Base-by-base conservation (phyloP, 2,329 filamentous ascomycete genomes). In the Macrophomina pseudophaseolina region DNA sequence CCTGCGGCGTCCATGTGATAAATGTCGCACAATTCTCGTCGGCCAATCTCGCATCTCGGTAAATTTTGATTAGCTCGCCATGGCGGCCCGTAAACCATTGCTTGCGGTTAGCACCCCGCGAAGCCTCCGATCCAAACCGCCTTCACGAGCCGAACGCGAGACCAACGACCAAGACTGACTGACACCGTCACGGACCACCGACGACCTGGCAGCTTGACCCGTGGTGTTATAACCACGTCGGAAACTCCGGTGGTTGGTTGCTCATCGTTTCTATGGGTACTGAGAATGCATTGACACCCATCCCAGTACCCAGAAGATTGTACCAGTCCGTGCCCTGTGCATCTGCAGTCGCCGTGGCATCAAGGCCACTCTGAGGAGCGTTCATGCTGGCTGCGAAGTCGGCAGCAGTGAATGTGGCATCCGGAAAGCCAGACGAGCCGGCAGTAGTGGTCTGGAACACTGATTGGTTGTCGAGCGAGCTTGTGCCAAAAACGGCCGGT, bases 211-310 rank as follows among this genome's bases (percentile, higher is more conserved):
- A 68, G 67, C 64, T 62, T 66, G 56, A 54, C 56, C 38, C n/a
- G 35, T 60, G 42, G 32, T 65, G 72, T 72, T 77, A 78, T 67
- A 74, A 69, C 76, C 76, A 78, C 16, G 56, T 23, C 23, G 68
- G 51, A 28, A 59, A 71, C 58, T 69, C 69, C 68, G 74, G 75
- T 32, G 69, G 64, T 35, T 70, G 72, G 69, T 67, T 74, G 23
- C 38, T 63, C 16, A 60, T 35, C 7, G 56, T 18, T 33, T 60
- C 65, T 14, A 62, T 44, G 16, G 65, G 65, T 8, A 66, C 42
- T 8, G 65, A 33, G 42, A 66, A 62, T 5, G n/a, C 56, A 42
- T 66, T 62, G 46, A 66, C 56, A 16, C 51, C 51, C 44, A 66
- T 60, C 5, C 65, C 65, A 33, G 42, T 60, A 35, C 56, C 54